Percentiles rank a stretch among this genome's conserved stretches.
Conservation (phyloP, 179 eudicot genomes). For the Carnegiea gigantea region DNA sequence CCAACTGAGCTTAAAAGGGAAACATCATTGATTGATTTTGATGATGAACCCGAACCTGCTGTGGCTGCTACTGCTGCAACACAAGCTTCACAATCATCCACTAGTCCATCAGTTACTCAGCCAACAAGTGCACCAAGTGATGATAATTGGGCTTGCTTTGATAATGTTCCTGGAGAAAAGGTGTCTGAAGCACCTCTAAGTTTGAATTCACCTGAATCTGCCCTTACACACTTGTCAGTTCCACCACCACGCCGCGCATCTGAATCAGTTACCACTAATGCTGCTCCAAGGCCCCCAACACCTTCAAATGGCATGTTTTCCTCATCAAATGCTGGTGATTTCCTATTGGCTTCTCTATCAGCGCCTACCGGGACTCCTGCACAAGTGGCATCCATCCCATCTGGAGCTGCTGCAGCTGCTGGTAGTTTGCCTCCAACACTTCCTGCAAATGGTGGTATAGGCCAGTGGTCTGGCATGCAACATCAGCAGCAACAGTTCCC, state of each 20-base stretch:
- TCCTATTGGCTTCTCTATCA: slow-evolving; percentile 35
- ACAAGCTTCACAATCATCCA: slow-evolving; percentile 41
- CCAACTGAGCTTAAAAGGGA: slow-evolving; percentile 61
- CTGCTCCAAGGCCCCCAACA: slow-evolving; percentile 16
- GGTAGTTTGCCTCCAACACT: slow-evolving; percentile 28
- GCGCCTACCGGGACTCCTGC: slow-evolving; percentile 37
- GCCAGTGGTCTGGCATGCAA: slow-evolving; percentile 57
- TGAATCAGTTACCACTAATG: slow-evolving; percentile 24
- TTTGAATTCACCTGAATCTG: slow-evolving; percentile 53
- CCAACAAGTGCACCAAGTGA: slow-evolving; percentile 42
- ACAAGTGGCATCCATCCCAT: slow-evolving; percentile 28
- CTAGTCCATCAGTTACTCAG: slow-evolving; percentile 37
- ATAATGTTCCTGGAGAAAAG: slow-evolving; percentile 47
- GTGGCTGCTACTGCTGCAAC: slow-evolving; percentile 36
- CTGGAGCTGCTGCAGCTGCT: slow-evolving; percentile 26
- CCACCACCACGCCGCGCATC: slow-evolving; percentile 39
- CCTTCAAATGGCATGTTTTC: slow-evolving; percentile 37
- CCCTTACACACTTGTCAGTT: slow-evolving; percentile 54
- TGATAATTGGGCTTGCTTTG: slow-evolving; percentile 95
- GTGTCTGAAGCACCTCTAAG: slow-evolving; percentile 50
- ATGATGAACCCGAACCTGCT: slow-evolving; percentile 70
- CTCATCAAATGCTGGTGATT: slow-evolving; percentile 35
- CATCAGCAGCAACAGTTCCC: slow-evolving; percentile 47
- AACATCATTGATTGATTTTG: slow-evolving; percentile 84
- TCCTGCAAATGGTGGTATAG: slow-evolving; percentile 35